These are phyloP conservation scores for Colletotrichum musicola DNA, from an alignment of 2,329 filamentous ascomycete genomes.

Conservation along the genomic window DNA sequence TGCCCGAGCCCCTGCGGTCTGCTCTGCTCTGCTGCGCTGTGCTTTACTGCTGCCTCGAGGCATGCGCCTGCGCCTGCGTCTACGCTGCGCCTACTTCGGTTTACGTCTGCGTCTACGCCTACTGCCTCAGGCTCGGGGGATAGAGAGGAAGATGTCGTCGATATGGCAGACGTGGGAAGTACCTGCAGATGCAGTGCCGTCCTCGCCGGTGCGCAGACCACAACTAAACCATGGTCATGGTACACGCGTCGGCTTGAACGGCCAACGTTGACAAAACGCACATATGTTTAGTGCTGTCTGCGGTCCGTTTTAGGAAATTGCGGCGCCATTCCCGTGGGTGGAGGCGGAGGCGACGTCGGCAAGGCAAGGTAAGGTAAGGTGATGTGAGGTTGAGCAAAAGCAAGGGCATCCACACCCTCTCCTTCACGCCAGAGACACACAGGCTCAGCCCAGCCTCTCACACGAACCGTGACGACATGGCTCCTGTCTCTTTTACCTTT, in stretches of 20 bases:
- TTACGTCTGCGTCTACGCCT: constrained; percentile 9
- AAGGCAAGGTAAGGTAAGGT: too few relatives aligned
- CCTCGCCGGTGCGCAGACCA: constrained; percentile 3
- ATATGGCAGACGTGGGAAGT: not conserved
- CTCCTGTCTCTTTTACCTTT: constrained; percentile 18
- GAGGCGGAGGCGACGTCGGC: not conserved
- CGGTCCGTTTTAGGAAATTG: constrained; percentile 30
- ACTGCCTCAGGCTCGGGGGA: constrained; percentile 12
- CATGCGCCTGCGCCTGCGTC: constrained; percentile 2
- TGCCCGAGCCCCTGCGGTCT: constrained; percentile 11
- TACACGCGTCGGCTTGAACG: constrained; percentile 13
- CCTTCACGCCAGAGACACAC: constrained; percentile 26
- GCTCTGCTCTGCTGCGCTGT: not conserved
- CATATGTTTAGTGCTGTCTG: constrained; percentile 32
- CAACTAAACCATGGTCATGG: too few relatives aligned
- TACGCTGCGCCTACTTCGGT: constrained; percentile 1
- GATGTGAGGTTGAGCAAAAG: constrained; percentile 12
- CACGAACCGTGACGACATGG: constrained; percentile 38
- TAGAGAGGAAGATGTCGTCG: not conserved
- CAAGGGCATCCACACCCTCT: constrained; percentile 19
- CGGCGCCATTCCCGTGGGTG: constrained; percentile 33
- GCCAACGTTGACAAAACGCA: constrained; percentile 12
- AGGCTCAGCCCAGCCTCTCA: constrained; percentile 31
- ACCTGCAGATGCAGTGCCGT: constrained; percentile 3
- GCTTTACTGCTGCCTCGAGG: not conserved